These are phyloP conservation scores for Lanmaoa rubissima DNA, from an alignment of 768 basidiomycete species.

Conservation along the genomic window DNA sequence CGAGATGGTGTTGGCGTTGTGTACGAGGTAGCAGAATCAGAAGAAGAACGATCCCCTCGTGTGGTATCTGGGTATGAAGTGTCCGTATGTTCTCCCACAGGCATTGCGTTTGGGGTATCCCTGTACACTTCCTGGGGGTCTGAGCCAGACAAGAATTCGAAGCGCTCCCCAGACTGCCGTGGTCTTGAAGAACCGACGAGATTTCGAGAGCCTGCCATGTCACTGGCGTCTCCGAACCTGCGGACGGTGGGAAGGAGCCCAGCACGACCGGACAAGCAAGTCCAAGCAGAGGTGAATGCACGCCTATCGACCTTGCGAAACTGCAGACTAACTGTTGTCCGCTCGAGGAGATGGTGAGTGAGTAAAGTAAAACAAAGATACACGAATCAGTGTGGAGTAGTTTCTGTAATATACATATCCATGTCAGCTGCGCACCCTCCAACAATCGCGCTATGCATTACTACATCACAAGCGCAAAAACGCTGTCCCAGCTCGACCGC, in stretches of 20 bases:
- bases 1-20: slow-evolving; percentile 64
- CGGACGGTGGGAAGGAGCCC: slow-evolving; percentile 10
- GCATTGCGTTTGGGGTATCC: slow-evolving; percentile 8
- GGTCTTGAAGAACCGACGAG: slow-evolving; percentile 13
- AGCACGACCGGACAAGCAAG: neutral
- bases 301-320: neutral
- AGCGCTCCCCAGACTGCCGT: slow-evolving; percentile 33
- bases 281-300: neutral
- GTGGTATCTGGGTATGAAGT: slow-evolving; percentile 28
- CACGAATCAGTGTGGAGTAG: neutral
- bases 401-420: neutral
- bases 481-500: slow-evolving; percentile 69
- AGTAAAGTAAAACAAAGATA: neutral
- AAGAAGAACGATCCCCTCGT: slow-evolving; percentile 22
- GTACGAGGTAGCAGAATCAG: slow-evolving; percentile 28
- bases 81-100: slow-evolving; percentile 10
- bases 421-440: neutral
- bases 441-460: neutral
- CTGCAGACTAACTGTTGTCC: neutral
- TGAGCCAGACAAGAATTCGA: slow-evolving; percentile 45
- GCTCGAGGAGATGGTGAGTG: neutral
- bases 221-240: slow-evolving; percentile 3
- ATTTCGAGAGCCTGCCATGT: slow-evolving; percentile 20
- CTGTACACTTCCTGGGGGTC: slow-evolving; percentile 41
- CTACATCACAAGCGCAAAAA: slow-evolving; percentile 37